phyloP scores from a whole-genome alignment of 129 eudicot species.

The Heracleum sosnowskyi region DNA sequence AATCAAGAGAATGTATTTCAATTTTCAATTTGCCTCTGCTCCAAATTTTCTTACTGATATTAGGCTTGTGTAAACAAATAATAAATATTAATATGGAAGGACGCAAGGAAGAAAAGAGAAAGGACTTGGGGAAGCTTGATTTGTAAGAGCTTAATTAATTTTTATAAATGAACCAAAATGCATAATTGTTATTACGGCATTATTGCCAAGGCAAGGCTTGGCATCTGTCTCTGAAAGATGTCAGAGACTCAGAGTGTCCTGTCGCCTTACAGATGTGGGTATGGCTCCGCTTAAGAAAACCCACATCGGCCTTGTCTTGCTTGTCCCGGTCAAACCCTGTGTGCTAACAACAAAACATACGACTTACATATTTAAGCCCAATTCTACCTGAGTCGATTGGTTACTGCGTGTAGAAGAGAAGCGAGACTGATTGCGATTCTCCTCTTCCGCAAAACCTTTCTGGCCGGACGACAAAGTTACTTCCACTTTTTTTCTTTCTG shows the following conservation, averaged over 20 bases:
- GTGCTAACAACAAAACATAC: not conserved
- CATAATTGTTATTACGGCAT: not conserved
- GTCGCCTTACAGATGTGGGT: not conserved
- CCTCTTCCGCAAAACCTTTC: not conserved
- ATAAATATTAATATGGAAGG: conserved; percentile 2
- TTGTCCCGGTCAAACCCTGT: not conserved
- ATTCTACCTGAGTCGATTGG: not conserved
- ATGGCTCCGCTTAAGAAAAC: not conserved
- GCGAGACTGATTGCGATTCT: not conserved
- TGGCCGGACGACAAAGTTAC: not conserved
- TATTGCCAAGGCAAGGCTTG: not conserved
- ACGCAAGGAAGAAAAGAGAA: not conserved
- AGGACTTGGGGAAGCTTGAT: not conserved
- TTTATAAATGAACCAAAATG: not conserved
- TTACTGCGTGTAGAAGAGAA: not conserved
- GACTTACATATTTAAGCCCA: not conserved
- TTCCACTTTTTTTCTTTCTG: not conserved
- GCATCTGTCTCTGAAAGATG: not conserved
- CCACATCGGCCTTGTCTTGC: not conserved
- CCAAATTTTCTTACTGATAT: not conserved
- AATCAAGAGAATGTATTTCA: not conserved
- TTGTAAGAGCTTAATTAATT: not conserved
- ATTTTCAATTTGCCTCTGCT: not conserved
- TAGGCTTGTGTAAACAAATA: not conserved
- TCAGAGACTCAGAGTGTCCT: not conserved